Evolutionary conservation across 2,329 filamentous ascomycete genomes (phyloP).

Genomic region (Pseudogymnoascus sp.): DNA sequence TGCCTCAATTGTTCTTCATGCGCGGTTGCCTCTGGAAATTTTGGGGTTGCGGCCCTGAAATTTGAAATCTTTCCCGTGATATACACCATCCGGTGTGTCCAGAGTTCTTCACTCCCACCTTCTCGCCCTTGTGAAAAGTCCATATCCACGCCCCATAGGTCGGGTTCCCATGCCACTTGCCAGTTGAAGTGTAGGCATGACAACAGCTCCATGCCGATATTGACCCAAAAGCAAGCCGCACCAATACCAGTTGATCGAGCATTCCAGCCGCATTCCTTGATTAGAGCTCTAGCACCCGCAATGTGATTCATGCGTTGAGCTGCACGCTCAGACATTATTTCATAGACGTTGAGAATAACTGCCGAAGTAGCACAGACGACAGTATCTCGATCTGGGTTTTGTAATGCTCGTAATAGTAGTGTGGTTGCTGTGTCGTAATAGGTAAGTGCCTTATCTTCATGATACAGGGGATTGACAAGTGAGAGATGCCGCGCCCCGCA

Average conservation of each 20-base stretch:
- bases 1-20: conserved; percentile 59
- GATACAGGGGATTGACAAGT: conserved; percentile 59
- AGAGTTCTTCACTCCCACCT: conserved; percentile 67
- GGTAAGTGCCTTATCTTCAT: conserved; percentile 68
- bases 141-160: conserved; percentile 83
- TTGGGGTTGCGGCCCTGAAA: conserved; percentile 66
- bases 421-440: conserved; percentile 85
- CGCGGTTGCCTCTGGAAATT: conserved; percentile 52
- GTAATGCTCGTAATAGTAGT: conserved; percentile 67
- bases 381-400: conserved; percentile 79
- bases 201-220: conserved; percentile 83
- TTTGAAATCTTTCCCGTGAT: conserved; percentile 82
- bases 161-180: conserved; percentile 81
- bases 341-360: conserved; percentile 84
- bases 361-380: conserved; percentile 81
- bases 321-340: conserved; percentile 80
- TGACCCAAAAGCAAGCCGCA: conserved; percentile 89
- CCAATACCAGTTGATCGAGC: conserved; percentile 73
- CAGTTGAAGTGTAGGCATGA: conserved; percentile 83
- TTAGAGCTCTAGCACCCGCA: conserved; percentile 73
- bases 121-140: conserved; percentile 48
- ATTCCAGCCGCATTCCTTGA: conserved; percentile 87
- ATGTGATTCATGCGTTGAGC: conserved; percentile 84
- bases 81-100: conserved; percentile 85
- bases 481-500: conserved; percentile 80